Conservation (phyloP, 75 land plant species). For the Selaginella tamariscina region DNA sequence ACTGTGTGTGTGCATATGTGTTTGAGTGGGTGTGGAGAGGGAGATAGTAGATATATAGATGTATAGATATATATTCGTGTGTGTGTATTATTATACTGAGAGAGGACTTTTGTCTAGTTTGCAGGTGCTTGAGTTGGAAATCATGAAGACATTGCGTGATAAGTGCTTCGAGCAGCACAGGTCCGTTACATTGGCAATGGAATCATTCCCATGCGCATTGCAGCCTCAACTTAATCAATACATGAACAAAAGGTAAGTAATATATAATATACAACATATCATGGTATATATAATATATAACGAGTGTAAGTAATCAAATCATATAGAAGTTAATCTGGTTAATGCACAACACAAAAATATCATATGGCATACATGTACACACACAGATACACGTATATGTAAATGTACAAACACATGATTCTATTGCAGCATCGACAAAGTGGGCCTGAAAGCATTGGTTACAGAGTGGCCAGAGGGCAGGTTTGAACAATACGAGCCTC, state of each 20-base stretch:
- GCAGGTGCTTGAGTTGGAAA: slow-evolving; percentile 62
- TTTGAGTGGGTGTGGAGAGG: no score
- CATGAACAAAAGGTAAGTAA: slow-evolving; percentile 48
- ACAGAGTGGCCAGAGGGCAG: slow-evolving; percentile 54
- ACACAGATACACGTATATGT: no score
- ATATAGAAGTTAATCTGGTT: no score
- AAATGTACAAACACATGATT: neutral
- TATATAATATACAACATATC: neutral
- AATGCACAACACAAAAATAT: no score
- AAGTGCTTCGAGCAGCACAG: slow-evolving; percentile 53
- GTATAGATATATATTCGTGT: no score
- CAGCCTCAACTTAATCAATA: slow-evolving; percentile 60
- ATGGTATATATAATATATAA: no score
- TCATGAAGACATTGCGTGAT: slow-evolving; percentile 44
- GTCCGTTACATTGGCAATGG: slow-evolving; percentile 49
- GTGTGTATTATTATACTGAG: neutral
- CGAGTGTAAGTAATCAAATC: no score
- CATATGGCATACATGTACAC: no score
- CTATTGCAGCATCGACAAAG: slow-evolving; percentile 53
- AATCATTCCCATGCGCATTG: slow-evolving; percentile 57
- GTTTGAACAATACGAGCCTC: slow-evolving; percentile 74
- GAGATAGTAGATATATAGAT: no score
- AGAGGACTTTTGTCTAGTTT: slow-evolving; percentile 3
- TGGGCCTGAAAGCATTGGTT: slow-evolving; percentile 36
- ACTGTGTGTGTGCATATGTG: no score